Evolutionary conservation across 2,329 filamentous ascomycete species (phyloP), one percentile per base, ranked within the genome.

Genomic region (Fusarium lateritium): DNA sequence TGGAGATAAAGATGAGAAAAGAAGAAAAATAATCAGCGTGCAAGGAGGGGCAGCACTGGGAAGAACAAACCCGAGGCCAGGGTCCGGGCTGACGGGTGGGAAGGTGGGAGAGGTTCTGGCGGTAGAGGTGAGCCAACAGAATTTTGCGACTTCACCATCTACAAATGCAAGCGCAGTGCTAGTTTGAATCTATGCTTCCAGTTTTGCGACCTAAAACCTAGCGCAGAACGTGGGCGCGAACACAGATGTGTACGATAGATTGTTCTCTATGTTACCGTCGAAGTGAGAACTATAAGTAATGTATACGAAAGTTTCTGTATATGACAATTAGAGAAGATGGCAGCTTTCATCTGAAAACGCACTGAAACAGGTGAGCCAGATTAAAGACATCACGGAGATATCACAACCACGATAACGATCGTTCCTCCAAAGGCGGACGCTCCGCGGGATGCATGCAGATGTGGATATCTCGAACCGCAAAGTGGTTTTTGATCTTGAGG

Each of bases 121-220:
- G 62, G 47, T 55, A 58, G 39, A 65, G 42, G 56, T 28, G 46
- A 43, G 47, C 66, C 66, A 70, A 70, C 66, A 70, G 53, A 58
- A 57, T 57, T 55, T 43, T 42, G 42, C 38, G 40, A 31, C 42
- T 64, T 67, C 57, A 31, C 22, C 34, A 38, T 56, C 34, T 49
- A 56, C 65, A 50, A 52, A 44, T 54, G 42, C 60, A 50, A 66
- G 40, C 47, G 59, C 45, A 47, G 46, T 40, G 44, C 44, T 61
- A 56, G 44, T 19, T 39, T 38, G 14, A 39, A 39, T 28, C 45
- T 36, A 39, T 46, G 21, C 26, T 14, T 34, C 36, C 45, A 38
- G 22, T 55, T 55, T 44, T 38, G 31, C 38, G 40, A 49, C 26
- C 47, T 43, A 56, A 62, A 45, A n/a, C 21, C 42, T 44, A 53